Conservation (phyloP, 441 rosid species). For the Flueggea neowawraea region DNA sequence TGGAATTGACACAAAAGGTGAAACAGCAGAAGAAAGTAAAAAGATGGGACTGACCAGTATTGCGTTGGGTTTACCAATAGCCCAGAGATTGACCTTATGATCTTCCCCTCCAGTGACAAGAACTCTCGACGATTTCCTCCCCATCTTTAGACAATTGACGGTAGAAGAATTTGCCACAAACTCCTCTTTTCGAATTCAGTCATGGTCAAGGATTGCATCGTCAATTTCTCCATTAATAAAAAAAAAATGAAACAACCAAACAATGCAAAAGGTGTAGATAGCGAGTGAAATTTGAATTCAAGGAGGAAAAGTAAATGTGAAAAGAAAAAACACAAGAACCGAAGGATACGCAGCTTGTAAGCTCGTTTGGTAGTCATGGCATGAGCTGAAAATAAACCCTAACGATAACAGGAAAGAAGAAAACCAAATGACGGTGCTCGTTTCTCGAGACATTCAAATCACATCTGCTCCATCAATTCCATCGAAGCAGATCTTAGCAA, state of each 20-base stretch:
- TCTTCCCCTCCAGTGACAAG: slow-evolving; percentile 99
- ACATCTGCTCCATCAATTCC: neutral
- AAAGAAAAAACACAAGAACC: neutral
- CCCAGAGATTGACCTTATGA: slow-evolving; percentile 98
- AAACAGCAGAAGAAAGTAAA: neutral
- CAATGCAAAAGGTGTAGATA: no score
- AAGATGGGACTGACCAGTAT: slow-evolving; percentile 58
- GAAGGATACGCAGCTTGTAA: slow-evolving; percentile 99
- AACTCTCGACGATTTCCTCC: slow-evolving; percentile 93
- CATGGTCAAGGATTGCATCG: slow-evolving; percentile 49
- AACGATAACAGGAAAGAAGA: neutral
- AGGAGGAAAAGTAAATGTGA: no score
- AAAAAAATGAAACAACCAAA: no score
- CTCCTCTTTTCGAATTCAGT: slow-evolving; percentile 60
- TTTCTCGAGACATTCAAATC: slow-evolving; percentile 16
- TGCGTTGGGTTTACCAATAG: slow-evolving; percentile 99
- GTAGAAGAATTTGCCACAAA: slow-evolving; percentile 97
- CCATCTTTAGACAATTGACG: slow-evolving; percentile 97
- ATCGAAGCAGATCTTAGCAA: neutral
- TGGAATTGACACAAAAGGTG: neutral
- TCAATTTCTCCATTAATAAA: no score
- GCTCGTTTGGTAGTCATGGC: slow-evolving; percentile 98
- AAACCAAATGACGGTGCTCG: neutral
- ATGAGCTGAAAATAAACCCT: slow-evolving; percentile 4
- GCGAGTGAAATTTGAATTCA: no score